Percentiles rank a stretch among this genome's conserved stretches.
Conservation (phyloP, 441 rosid species). For the Kokia cookei region DNA sequence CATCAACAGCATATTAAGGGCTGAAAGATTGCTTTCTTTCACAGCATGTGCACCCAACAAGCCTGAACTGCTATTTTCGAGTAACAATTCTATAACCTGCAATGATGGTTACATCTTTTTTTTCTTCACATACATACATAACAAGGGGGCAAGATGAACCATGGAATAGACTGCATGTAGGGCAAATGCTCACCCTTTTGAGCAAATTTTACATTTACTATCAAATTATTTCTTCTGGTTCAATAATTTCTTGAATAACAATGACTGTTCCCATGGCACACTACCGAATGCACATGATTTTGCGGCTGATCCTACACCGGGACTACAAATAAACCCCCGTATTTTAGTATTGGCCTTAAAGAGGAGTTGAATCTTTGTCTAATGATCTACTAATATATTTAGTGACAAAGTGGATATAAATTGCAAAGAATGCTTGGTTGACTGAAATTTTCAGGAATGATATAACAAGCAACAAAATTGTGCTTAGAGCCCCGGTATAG, state of each 20-base stretch:
- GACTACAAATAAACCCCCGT: slow-evolving; percentile 4
- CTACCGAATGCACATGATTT: neutral
- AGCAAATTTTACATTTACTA: neutral
- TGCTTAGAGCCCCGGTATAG: slow-evolving; percentile 80
- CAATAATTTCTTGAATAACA: neutral
- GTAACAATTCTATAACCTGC: neutral
- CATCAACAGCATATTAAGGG: neutral
- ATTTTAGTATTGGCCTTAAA: neutral
- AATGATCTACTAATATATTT: neutral
- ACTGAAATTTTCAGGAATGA: neutral
- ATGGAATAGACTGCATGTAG: neutral
- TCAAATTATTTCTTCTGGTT: neutral
- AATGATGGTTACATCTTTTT: neutral
- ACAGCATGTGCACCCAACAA: neutral
- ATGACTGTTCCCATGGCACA: neutral
- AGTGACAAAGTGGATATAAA: neutral
- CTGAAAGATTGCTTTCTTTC: neutral
- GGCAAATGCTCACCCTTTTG: neutral
- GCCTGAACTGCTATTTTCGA: neutral
- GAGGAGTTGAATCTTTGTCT: neutral
- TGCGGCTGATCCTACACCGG: neutral
- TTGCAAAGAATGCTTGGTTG: slow-evolving; percentile 24
- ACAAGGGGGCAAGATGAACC: neutral
- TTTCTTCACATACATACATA: neutral
- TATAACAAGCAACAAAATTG: neutral